Evolutionary conservation across 2,329 filamentous ascomycete genomes (phyloP).

Genomic region (Eutypella sp.): DNA sequence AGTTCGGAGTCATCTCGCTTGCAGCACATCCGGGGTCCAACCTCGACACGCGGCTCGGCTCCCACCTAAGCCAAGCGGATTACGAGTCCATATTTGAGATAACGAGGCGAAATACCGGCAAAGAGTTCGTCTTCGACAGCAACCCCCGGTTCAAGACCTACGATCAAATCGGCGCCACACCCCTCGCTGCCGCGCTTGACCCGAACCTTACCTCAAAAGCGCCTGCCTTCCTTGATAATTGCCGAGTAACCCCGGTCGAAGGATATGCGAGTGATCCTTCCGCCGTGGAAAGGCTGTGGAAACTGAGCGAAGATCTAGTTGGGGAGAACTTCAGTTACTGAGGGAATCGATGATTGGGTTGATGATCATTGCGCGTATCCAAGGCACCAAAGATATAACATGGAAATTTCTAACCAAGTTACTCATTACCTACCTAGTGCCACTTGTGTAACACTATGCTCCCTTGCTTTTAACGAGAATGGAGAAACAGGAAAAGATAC

Average conservation of each 20-base stretch:
- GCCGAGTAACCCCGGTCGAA: conserved; percentile 28
- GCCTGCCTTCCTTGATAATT: conserved; percentile 36
- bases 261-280: conserved; percentile 29
- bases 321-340: conserved; percentile 24
- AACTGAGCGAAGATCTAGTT: conserved; percentile 39
- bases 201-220: conserved; percentile 27
- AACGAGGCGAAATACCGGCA: conserved; percentile 19
- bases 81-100: conserved; percentile 18
- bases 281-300: conserved; percentile 39
- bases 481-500: too few relatives aligned
- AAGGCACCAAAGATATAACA: not conserved
- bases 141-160: conserved; percentile 29
- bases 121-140: conserved; percentile 12
- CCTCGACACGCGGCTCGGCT: conserved; percentile 22
- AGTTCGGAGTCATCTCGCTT: conserved; percentile 25
- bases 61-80: conserved; percentile 18
- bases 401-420: not conserved
- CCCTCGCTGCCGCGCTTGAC: conserved; percentile 37
- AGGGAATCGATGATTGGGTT: not conserved
- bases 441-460: too few relatives aligned
- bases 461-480: too few relatives aligned
- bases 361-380: not conserved
- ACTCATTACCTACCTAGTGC: too few relatives aligned
- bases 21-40: conserved; percentile 32
- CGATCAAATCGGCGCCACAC: conserved; percentile 34